Evolutionary conservation across 441 rosid species (phyloP), one percentile per base, ranked within the genome.

Genomic region (Erodium chrysanthum): DNA sequence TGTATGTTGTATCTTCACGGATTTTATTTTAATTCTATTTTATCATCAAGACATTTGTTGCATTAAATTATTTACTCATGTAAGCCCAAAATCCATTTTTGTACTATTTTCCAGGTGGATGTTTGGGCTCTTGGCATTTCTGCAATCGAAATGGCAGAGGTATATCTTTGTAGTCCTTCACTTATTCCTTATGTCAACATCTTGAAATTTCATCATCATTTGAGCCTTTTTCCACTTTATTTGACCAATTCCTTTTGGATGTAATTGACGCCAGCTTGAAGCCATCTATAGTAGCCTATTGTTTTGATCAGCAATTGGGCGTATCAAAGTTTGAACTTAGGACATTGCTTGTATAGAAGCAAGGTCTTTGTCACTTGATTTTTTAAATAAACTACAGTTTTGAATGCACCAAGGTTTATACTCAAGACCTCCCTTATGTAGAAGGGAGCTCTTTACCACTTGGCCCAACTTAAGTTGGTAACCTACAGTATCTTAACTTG

Each of bases 71-170:
- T 66, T 71, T 3, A 17, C 15, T 48, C 56, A 3, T 48, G 56
- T 17, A 48, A 48, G 14, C 56, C 15, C 56, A 0, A 14, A 14
- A 29, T 58, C 3, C 54, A 27, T 7, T 63, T 61, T 52, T 35
- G 6, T 20, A 11, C 48, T 76, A 61, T 76, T 79, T 76, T 84
- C 68, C 84, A 94, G 98, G 99, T 94, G 70, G 99, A 91, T 82
- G 97, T 94, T 61, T 91, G 99, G 99, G 99, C 99, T 64, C 96
- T 94, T 77, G 97, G 99, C 74, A 94, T 95, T 76, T 95, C 99
- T 81, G 99, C 99, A 67, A 84, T 95, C 84, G 99, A 95, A 84
- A 90, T 95, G 99, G 99, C 99, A 6, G 99, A 95, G 99, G 99
- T 91, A 86, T 74, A 44, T 29, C 20, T 37, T 44, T 67, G 48